A percentile compares a stretch with the other conserved stretches of the same genome.
Conservation (phyloP, 345 rosid genomes). For the sweet orange (Citrus sinensis) region DNA sequence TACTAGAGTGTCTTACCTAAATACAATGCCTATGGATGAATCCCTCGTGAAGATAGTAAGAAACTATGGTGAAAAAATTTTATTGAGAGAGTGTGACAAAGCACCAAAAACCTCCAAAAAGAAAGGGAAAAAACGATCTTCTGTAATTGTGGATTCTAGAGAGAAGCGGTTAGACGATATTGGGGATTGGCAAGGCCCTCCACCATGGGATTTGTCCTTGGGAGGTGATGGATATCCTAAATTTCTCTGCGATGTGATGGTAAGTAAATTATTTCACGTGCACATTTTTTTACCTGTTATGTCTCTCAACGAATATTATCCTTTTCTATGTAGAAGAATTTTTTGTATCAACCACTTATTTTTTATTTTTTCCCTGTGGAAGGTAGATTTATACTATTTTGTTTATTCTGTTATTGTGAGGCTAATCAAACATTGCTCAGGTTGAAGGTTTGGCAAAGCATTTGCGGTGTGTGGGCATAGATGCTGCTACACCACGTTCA, state of each 20-base stretch:
- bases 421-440: slow-evolving; percentile 33
- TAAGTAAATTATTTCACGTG: slow-evolving; percentile 21
- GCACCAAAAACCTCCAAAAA: slow-evolving; percentile 53
- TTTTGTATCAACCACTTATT: neutral
- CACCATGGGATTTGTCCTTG: slow-evolving; percentile 75
- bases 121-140: slow-evolving; percentile 51
- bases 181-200: slow-evolving; percentile 72
- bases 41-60: slow-evolving; percentile 53
- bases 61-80: slow-evolving; percentile 63
- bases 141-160: slow-evolving; percentile 24
- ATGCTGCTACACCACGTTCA: slow-evolving; percentile 73
- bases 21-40: slow-evolving; percentile 70
- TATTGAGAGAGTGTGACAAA: slow-evolving; percentile 68
- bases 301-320: neutral
- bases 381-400: neutral
- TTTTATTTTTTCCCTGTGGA: neutral
- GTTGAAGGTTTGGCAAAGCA: slow-evolving; percentile 97
- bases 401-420: neutral
- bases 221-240: slow-evolving; percentile 91
- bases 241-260: slow-evolving; percentile 96
- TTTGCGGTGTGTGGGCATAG: slow-evolving; percentile 86
- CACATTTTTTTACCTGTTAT: neutral
- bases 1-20: slow-evolving; percentile 32
- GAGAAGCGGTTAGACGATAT: slow-evolving; percentile 32
- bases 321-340: neutral